Conservation (phyloP, 108 stramenopile genomes). For the Nannochloropsis granulata region DNA sequence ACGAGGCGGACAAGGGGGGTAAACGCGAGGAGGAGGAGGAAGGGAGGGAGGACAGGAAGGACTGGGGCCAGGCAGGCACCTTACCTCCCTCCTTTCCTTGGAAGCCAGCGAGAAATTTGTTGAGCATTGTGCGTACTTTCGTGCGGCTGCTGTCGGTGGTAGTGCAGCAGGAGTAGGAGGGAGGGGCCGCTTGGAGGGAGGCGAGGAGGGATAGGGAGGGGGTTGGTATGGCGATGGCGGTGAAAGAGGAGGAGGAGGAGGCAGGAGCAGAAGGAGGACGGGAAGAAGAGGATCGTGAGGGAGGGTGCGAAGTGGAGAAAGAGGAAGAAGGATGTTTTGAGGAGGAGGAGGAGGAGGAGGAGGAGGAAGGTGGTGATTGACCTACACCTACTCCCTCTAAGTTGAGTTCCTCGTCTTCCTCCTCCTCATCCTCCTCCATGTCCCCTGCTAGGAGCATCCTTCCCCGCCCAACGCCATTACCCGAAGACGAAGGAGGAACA, state of each 20-base stretch:
- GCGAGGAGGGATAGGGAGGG: not conserved
- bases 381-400: too few species aligned
- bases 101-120: not conserved
- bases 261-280: not conserved
- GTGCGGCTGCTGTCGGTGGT: not conserved
- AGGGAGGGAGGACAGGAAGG: not conserved
- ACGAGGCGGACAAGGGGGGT: not conserved
- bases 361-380: too few species aligned
- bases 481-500: too few species aligned
- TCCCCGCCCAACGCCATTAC: not conserved
- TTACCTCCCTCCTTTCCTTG: not conserved
- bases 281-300: not conserved
- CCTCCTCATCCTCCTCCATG: not conserved
- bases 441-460: not conserved
- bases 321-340: too few species aligned
- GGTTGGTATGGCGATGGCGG: not conserved
- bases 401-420: not conserved
- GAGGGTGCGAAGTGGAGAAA: not conserved
- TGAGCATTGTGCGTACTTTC: not conserved
- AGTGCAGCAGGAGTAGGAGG: not conserved
- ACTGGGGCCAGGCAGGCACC: not conserved
- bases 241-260: not conserved
- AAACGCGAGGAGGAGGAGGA: not conserved
- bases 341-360: too few species aligned
- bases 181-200: not conserved